Percentiles rank a stretch among this genome's conserved stretches.
phyloP scores from a whole-genome alignment of 805 yeast genomes.

The Sungouiella thailandica region DNA sequence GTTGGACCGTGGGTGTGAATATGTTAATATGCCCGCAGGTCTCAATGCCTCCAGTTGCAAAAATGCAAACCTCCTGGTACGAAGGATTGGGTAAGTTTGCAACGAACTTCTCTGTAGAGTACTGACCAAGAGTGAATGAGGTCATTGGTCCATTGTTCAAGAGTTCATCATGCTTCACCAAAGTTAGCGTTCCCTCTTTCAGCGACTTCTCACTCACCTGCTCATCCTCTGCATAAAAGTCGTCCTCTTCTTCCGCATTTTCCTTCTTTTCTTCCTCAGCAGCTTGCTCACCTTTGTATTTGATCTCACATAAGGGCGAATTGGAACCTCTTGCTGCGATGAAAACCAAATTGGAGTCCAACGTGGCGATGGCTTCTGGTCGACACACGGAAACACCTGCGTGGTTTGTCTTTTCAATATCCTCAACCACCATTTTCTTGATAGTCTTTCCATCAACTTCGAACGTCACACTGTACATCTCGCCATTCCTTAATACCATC shows the following conservation, averaged over 20 bases:
- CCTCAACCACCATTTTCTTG: constrained; percentile 28
- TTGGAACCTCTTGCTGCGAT: constrained; percentile 60
- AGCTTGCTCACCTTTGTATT: constrained; percentile 15
- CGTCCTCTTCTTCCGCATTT: constrained; percentile 44
- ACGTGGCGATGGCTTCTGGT: constrained; percentile 27
- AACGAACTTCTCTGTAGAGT: constrained; percentile 47
- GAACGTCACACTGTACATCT: constrained; percentile 30
- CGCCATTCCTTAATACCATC: constrained; percentile 28
- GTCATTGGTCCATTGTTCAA: constrained; percentile 70
- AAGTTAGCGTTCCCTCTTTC: constrained; percentile 20
- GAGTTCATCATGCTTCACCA: constrained; percentile 49
- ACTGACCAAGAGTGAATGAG: constrained; percentile 59
- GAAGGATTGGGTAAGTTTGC: constrained; percentile 70
- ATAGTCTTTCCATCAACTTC: constrained; percentile 41
- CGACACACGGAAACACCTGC: too few relatives aligned
- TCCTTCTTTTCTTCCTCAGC: constrained; percentile 2
- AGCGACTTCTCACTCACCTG: constrained; percentile 12
- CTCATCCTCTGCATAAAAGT: constrained; percentile 26
- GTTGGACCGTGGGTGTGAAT: constrained; percentile 65
- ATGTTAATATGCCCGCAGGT: constrained; percentile 51
- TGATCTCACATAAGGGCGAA: constrained; percentile 45
- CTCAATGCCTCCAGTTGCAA: constrained; percentile 66
- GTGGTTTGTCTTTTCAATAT: too few relatives aligned
- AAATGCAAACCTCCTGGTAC: constrained; percentile 57
- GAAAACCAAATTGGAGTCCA: constrained; percentile 46